A percentile compares a stretch with the other conserved stretches of the same genome.
These are phyloP conservation scores for Ceratocystis destructans DNA, from an alignment of 2,329 filamentous ascomycete genomes.

Conservation along the genomic window DNA sequence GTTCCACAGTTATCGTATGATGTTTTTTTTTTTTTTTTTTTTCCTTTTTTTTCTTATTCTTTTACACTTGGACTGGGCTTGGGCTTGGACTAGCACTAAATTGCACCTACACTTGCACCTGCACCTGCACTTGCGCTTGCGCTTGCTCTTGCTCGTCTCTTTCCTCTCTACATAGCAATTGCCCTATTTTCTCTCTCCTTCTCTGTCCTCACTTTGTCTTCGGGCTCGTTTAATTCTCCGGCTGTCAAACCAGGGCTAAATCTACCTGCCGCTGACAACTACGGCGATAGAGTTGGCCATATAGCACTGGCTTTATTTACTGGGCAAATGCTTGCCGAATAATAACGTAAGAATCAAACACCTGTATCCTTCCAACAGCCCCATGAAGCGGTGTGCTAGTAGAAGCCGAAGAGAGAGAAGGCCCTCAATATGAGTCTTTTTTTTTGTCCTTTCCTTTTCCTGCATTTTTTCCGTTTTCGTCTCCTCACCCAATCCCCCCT, in stretches of 20 bases:
- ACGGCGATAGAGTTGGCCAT: neutral
- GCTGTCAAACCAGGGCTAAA: constrained; percentile 6
- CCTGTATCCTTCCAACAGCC: too few species aligned
- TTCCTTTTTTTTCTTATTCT: neutral
- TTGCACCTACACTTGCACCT: neutral
- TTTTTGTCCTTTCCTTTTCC: neutral
- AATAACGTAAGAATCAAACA: neutral
- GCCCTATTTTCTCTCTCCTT: neutral
- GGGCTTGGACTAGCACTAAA: too few species aligned
- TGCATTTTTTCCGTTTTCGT: neutral
- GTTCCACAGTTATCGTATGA: constrained; percentile 1
- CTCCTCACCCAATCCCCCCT: neutral
- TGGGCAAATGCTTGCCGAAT: neutral
- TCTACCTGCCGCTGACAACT: neutral
- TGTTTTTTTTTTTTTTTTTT: neutral
- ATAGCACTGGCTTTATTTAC: neutral
- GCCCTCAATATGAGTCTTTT: neutral
- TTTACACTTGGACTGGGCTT: neutral
- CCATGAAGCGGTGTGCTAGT: too few species aligned
- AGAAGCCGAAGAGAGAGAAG: neutral
- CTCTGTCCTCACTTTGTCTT: neutral
- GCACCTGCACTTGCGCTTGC: neutral
- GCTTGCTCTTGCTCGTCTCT: neutral
- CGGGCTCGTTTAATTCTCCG: constrained; percentile 5
- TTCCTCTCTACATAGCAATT: neutral